phyloP scores from a whole-genome alignment of 352 stramenopile genomes.

The Thraustochytrium striatum region DNA sequence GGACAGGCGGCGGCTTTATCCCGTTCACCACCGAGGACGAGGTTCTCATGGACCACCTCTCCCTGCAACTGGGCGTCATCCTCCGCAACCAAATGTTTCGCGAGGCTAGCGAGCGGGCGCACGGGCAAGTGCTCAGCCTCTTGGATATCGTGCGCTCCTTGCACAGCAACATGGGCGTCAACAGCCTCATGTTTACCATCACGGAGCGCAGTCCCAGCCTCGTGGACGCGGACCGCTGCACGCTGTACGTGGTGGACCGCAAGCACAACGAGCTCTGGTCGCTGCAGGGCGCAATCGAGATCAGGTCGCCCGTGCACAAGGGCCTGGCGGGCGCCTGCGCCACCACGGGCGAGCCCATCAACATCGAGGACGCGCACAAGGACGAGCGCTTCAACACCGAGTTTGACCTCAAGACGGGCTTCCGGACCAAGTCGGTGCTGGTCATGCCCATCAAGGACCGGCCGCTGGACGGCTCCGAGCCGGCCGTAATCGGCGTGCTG shows the following conservation, averaged over 20 bases:
- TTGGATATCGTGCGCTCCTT: slow-evolving; percentile 81
- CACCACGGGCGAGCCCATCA: slow-evolving; percentile 72
- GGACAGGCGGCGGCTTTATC: neutral
- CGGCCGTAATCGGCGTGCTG: slow-evolving; percentile 50
- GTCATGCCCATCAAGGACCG: slow-evolving; percentile 70
- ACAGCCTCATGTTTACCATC: slow-evolving; percentile 82
- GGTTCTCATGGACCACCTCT: slow-evolving; percentile 29
- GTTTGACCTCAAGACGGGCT: slow-evolving; percentile 76
- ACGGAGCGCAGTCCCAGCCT: slow-evolving; percentile 75
- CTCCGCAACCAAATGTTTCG: slow-evolving; percentile 32
- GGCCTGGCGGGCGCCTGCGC: slow-evolving; percentile 81
- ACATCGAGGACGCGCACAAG: slow-evolving; percentile 78
- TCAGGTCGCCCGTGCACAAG: slow-evolving; percentile 73
- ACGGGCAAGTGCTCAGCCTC: slow-evolving; percentile 52
- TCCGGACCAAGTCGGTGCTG: slow-evolving; percentile 75
- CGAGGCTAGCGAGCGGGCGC: slow-evolving; percentile 41
- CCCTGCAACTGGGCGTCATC: slow-evolving; percentile 35
- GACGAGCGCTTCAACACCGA: slow-evolving; percentile 79
- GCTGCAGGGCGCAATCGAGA: slow-evolving; percentile 74
- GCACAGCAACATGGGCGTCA: slow-evolving; percentile 78
- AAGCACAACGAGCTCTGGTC: slow-evolving; percentile 81
- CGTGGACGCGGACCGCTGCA: slow-evolving; percentile 81
- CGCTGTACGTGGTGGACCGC: slow-evolving; percentile 83
- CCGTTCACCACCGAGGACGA: slow-evolving; percentile 38
- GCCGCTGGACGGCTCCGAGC: neutral